Evolutionary conservation across 345 rosid genomes (phyloP), one percentile per base, ranked within the genome.

Genomic region (Rhizophora mangle): DNA sequence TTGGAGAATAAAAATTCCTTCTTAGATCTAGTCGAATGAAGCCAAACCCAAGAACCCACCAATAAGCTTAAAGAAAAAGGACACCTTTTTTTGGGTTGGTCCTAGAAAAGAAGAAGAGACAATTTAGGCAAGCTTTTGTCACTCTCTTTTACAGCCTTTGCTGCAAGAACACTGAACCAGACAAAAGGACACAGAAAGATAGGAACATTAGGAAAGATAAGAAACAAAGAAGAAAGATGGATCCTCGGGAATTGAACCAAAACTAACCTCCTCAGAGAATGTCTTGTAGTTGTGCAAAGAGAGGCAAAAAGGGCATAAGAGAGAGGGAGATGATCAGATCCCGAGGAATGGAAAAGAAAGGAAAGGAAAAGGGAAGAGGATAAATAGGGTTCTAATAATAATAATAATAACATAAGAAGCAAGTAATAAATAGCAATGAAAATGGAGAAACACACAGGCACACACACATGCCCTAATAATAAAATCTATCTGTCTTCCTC

Each of bases 161-260:
- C 26, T 51, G n/a, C 47, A 75, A 56, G 47, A 36, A 21, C 62
- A 74, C 66, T 60, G 78, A 74, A 81, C 49, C 71, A 68, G 81
- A 77, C 78, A 77, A 74, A 79, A 78, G 10, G 46, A 73, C 59
- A 67, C 59, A 63, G 71, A 75, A 67, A 74, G 56, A 54, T n/a
- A n/a, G 11, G 58, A 76, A 36, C 66, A 54, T 53, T 24, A 60
- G 57, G 49, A 63, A 26, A 16, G 32, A 72, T 68, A 63, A 70
- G 32, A 71, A 54, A 73, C 55, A 69, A 54, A 65, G 74, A 71
- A 47, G 70, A 63, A 76, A 73, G 82, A 82, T 82, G 31, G 49
- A 66, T 79, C 83, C 88, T 91, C 79, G 86, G 89, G 88, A 81
- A 85, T 80, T 76, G 92, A 89, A 78, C 77, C 68, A 57, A 68